Evolutionary conservation across 768 basidiomycete genomes (phyloP), one percentile per base, ranked within the genome.

Genomic region (Chalciporus chontae): DNA sequence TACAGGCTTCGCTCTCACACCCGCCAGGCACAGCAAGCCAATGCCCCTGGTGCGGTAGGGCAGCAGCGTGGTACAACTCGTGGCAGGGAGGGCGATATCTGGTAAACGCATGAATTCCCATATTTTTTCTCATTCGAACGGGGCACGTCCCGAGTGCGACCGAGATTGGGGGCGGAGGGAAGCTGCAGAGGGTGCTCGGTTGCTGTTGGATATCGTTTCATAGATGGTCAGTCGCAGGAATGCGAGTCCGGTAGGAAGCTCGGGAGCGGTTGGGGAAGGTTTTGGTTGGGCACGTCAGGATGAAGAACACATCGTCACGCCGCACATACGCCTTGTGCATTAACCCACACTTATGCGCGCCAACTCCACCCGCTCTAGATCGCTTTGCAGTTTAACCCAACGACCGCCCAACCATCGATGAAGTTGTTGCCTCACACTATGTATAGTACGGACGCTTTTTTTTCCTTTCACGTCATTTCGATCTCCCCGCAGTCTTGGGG

Each of bases 1-100:
- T 40, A 24, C 61, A 90, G 88, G 87, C 83, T 91, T 59, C 88
- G 89, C 61, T 91, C 89, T 53, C 87, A 89, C 75, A 90, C 77
- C 39, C 85, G 88, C 61, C 89, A 90, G 72, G 32, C 32, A 32
- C 86, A 88, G 66, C 84, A 84, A 59, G 68, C 70, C 2, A 72
- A 71, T 34, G 74, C 83, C 39, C 80, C 76, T 51, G 73, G 73
- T 58, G 71, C 71, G 26, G 70, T 73, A 31, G 74, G 73, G 19
- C 77, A 75, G 60, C 76, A 72, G 55, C 77, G 76, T 52, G 58
- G 65, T 47, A 49, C 65, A 43, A 54, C 67, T 41, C 69, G 71
- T 51, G 71, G 74, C 40, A 69, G 75, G 56, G 77, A 75, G 11
- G 75, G 69, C 38, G 73, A 77, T 40, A 61, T 72, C 58, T 79